Evolutionary conservation across 176 grass and related monocot genomes (phyloP), one percentile per base, ranked within the genome.

Genomic region (Raddia guianensis): DNA sequence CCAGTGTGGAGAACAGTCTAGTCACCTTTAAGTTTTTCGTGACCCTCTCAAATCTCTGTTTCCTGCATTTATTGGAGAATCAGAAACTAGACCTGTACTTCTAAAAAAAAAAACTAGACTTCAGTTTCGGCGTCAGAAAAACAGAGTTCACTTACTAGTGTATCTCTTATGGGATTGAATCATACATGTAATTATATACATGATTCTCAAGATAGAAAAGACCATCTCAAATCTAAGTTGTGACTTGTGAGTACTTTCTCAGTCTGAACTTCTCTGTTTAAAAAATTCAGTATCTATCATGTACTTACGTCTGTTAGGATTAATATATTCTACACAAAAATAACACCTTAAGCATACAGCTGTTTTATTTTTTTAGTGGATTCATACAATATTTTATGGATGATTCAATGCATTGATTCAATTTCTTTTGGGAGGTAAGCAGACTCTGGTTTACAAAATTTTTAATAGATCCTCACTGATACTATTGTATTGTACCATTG

Each of bases 1-100:
- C 82, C 63, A 97, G 73, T 42, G 91, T 97, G 13, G 94, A 91
- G 85, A 97, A 94, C 46, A 97, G 72, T 76, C 94, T 94, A 6
- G 94, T 90, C 42, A 94, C 87, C 79, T 97, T 97, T 14, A 97
- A 64, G 68, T 89, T 82, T 80, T 77, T 94, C 52, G 88, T 71
- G 58, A 92, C 89, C 87, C 89, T 88, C 72, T 97, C 91, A 33
- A 97, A 97, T 87, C 94, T 84, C 46, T 86, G 74, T 72, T 91
- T 93, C 89, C 94, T 94, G 66, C 58, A n/a, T 62, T 77, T 42
- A 83, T 54, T 40, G 60, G 56, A 78, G 60, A 75, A 63, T 56
- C 21, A 63, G 57, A 80, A 15, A 34, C 27, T 55, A 80, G 34
- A 64, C 9, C 12, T 16, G 52, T 55, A 51, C 53, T 55, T 55